A percentile compares a stretch with the other conserved stretches of the same genome.
Evolutionary conservation across 164 flowering plant species (phyloP).

Genomic region (Sextonia rubra): DNA sequence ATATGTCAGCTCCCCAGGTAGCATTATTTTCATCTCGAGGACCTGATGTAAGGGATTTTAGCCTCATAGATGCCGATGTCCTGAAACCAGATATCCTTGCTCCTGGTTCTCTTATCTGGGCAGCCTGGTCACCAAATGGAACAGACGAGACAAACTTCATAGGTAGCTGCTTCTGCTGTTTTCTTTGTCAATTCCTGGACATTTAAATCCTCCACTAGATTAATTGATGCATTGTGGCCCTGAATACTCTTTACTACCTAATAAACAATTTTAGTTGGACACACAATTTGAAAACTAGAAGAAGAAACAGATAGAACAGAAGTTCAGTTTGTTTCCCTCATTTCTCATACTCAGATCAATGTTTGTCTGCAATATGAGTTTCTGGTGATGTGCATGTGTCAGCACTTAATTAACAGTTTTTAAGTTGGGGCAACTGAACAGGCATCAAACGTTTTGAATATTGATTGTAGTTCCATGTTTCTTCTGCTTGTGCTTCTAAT

Average conservation of each 20-base stretch:
- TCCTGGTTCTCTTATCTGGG: conserved; percentile 97
- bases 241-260: not conserved
- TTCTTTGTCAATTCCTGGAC: not conserved
- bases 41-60: conserved; percentile 86
- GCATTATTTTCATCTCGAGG: conserved; percentile 94
- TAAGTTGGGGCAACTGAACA: not conserved
- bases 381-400: not conserved
- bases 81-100: conserved; percentile 98
- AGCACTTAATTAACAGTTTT: not conserved
- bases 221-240: not conserved
- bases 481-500: not conserved
- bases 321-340: not conserved
- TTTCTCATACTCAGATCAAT: not conserved
- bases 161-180: conserved; percentile 33
- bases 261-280: not conserved
- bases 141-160: conserved; percentile 82
- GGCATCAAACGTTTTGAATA: not conserved
- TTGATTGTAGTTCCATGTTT: not conserved
- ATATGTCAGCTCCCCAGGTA: conserved; percentile 92
- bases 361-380: not conserved
- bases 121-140: conserved; percentile 97
- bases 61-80: conserved; percentile 90
- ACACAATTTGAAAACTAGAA: not conserved
- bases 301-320: not conserved
- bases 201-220: too few species aligned